Evolutionary conservation across 495 filamentous ascomycete species (phyloP).

Genomic region (Hamigera avellanea): DNA sequence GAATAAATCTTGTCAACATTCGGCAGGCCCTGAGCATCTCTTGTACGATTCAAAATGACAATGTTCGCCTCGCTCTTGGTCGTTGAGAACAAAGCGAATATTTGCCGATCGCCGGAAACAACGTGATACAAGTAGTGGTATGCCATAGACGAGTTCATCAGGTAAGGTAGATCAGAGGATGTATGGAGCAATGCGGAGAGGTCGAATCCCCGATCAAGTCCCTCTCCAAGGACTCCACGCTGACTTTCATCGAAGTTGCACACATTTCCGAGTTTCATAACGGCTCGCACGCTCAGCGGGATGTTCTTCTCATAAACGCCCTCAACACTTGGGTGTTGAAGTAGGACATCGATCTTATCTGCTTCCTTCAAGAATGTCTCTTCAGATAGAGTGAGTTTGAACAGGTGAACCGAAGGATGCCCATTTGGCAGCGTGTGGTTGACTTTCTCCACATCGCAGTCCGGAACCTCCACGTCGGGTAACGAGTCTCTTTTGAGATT

Average conservation of each 20-base stretch:
- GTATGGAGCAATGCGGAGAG: slow-evolving; percentile 61
- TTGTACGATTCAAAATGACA: slow-evolving; percentile 67
- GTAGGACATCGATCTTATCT: slow-evolving; percentile 67
- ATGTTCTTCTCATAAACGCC: slow-evolving; percentile 94
- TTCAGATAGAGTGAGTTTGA: slow-evolving; percentile 84
- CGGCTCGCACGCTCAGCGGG: slow-evolving; percentile 68
- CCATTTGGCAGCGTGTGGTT: slow-evolving; percentile 89
- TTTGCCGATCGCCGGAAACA: slow-evolving; percentile 75
- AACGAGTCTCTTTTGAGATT: slow-evolving; percentile 80
- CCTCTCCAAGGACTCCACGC: slow-evolving; percentile 81
- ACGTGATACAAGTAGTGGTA: slow-evolving; percentile 92
- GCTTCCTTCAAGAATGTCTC: slow-evolving; percentile 74
- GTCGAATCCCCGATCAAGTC: slow-evolving; percentile 89
- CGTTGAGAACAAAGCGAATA: slow-evolving; percentile 90
- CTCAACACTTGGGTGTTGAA: slow-evolving; percentile 89
- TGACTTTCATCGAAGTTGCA: slow-evolving; percentile 93
- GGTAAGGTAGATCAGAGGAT: slow-evolving; percentile 56
- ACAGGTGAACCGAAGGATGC: slow-evolving; percentile 84
- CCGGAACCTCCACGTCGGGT: slow-evolving; percentile 79
- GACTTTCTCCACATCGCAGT: slow-evolving; percentile 82
- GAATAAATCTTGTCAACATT: slow-evolving; percentile 85
- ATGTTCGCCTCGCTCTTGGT: slow-evolving; percentile 69
- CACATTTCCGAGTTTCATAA: slow-evolving; percentile 80
- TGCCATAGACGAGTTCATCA: slow-evolving; percentile 52
- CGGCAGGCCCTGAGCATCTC: slow-evolving; percentile 71